Evolutionary conservation across 225 moss, liverwort and hornwort species (phyloP), one percentile per base, ranked within the genome.

Genomic region (Pseudisothecium myosuroides): DNA sequence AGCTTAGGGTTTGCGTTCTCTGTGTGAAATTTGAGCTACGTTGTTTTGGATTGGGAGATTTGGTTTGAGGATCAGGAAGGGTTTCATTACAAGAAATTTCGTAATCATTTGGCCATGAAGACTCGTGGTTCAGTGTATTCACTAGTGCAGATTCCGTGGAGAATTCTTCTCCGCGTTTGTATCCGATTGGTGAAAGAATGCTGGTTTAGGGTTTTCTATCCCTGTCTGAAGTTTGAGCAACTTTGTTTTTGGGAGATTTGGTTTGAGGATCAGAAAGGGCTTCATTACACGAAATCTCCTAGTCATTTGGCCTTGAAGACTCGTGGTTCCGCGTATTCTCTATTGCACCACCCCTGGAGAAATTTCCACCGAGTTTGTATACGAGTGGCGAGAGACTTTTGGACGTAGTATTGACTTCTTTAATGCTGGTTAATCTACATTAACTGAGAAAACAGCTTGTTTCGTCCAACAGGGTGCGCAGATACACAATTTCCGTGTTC

Each of bases 401-500:
- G 56, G 71, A 21, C 83, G 59, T 83, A 83, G 58, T 86, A 36
- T 68, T 62, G 60, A 34, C 22, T 60, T 78, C 39, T 54, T 61
- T 32, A 66, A 24, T 87, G 37, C 49, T 74, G 61, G 37, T 62
- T 28, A 27, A 74, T 86, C n/a, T 45, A 59, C 29, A 76, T 74
- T 49, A 14, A 23, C 59, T 41, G 24, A 58, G 45, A 64, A 69
- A 80, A 37, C 41, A 82, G 63, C 24, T 62, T 86, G 31, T 75
- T 15, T 84, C 29, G 56, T 82, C 27, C 34, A 49, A 79, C 95
- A 98, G 97, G 94, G 93, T 97, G 83, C 95, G 97, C 81, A 96
- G 97, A 88, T 96, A 97, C 85, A 97, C 98, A 6, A 96, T 99
- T 83, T 99, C 98, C 43, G 97, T 99, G 60, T 99, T 96, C 67